These are phyloP conservation scores for Amanita rubescens DNA, from an alignment of 768 basidiomycete genomes.

Conservation along the genomic window DNA sequence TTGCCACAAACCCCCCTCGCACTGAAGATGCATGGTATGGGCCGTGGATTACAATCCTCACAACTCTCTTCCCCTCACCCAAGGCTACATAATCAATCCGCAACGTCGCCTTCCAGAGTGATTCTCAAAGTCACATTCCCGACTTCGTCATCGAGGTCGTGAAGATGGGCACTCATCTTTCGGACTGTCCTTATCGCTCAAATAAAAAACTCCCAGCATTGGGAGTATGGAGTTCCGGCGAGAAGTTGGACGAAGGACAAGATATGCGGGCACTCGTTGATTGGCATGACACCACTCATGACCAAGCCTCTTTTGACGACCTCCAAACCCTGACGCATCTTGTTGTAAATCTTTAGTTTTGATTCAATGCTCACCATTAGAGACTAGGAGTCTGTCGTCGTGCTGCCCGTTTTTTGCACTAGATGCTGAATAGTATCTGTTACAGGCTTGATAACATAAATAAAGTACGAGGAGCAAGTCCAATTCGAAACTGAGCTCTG, in stretches of 20 bases:
- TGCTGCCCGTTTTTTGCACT: too few relatives aligned
- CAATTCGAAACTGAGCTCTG: too few relatives aligned
- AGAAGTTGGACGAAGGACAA: slow-evolving; percentile 13
- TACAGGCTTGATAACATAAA: too few relatives aligned
- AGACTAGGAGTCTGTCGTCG: too few relatives aligned
- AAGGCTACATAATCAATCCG: slow-evolving; percentile 9
- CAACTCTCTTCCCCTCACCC: slow-evolving; percentile 9
- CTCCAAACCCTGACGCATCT: too few relatives aligned
- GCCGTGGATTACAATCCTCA: slow-evolving; percentile 12
- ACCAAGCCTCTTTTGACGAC: not conserved
- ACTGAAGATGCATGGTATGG: slow-evolving; percentile 8
- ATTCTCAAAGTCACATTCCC: not conserved
- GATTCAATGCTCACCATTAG: not conserved
- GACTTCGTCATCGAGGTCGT: slow-evolving; percentile 15
- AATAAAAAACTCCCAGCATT: slow-evolving; percentile 15
- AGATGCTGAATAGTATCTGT: too few relatives aligned
- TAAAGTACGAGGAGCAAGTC: too few relatives aligned
- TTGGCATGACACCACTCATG: slow-evolving; percentile 17
- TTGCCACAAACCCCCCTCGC: not conserved
- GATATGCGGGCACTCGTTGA: slow-evolving; percentile 13
- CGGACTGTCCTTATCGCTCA: slow-evolving; percentile 14
- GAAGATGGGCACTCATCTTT: slow-evolving; percentile 12
- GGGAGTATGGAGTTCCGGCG: slow-evolving; percentile 11
- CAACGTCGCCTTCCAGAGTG: not conserved
- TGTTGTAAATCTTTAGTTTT: not conserved